Percentiles rank a stretch among this genome's conserved stretches.
These are phyloP conservation scores for Leccinum sublutescens DNA, from an alignment of 768 basidiomycete species.

Conservation along the genomic window DNA sequence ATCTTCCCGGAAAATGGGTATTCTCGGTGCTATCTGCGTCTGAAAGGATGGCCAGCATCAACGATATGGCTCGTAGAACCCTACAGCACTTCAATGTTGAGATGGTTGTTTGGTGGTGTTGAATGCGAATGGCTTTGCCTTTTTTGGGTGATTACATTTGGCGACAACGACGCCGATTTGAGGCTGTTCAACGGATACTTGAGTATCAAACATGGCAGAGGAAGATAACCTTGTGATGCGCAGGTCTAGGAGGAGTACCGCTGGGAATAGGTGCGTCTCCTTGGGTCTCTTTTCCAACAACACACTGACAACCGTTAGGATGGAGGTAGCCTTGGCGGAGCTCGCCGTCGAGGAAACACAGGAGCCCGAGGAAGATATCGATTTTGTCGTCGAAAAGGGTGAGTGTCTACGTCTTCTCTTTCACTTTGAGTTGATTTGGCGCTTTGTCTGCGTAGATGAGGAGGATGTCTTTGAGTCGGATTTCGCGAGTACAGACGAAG, in stretches of 20 bases:
- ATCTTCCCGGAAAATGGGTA: too few relatives aligned
- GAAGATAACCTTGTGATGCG: conserved; percentile 44
- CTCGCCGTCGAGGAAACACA: conserved; percentile 13
- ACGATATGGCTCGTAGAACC: too few relatives aligned
- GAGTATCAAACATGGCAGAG: conserved; percentile 13
- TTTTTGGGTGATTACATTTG: neutral
- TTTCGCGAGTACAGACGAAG: conserved; percentile 83
- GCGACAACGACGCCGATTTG: neutral
- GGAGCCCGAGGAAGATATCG: conserved; percentile 70
- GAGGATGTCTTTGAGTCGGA: conserved; percentile 81
- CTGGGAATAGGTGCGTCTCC: conserved; percentile 65
- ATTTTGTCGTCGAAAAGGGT: conserved; percentile 71
- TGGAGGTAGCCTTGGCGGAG: conserved; percentile 44
- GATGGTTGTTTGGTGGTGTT: conserved; percentile 13
- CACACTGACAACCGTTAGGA: conserved; percentile 40
- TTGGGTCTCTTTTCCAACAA: neutral
- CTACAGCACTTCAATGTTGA: neutral
- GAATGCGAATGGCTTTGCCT: conserved; percentile 14
- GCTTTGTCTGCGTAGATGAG: conserved; percentile 52
- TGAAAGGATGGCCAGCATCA: too few relatives aligned
- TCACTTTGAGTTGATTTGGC: neutral
- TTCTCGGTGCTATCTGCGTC: too few relatives aligned
- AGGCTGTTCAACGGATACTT: neutral
- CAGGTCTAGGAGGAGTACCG: conserved; percentile 67
- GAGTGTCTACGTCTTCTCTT: neutral